Percentiles rank a stretch among this genome's conserved stretches.
phyloP scores from a whole-genome alignment of 768 basidiomycete species.

The Clathrus columnatus region DNA sequence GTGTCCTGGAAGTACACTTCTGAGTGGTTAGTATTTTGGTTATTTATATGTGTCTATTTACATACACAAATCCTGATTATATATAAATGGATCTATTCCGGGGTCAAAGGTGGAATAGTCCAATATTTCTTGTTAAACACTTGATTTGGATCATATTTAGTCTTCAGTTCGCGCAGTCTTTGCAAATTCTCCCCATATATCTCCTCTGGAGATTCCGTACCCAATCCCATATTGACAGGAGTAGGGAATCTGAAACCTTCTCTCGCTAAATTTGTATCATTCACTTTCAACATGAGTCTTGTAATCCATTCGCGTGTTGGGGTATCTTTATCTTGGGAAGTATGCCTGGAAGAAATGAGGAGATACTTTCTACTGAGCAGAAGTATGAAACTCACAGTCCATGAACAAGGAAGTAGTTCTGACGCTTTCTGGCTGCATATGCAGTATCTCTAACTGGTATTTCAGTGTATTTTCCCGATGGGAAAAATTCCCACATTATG shows the following conservation, averaged over 20 bases:
- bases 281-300: background rate
- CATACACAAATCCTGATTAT: too few relatives aligned
- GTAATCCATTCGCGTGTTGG: too few relatives aligned
- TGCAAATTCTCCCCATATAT: conserved; percentile 22
- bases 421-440: background rate
- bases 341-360: background rate
- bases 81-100: too few relatives aligned
- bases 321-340: too few relatives aligned
- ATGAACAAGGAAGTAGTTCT: background rate
- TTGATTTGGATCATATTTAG: conserved; percentile 27
- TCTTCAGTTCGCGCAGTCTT: conserved; percentile 20
- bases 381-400: background rate
- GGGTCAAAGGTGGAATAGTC: too few relatives aligned
- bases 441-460: background rate
- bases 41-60: too few relatives aligned
- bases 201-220: conserved; percentile 19
- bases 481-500: background rate
- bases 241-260: background rate
- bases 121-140: too few relatives aligned
- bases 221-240: conserved; percentile 19
- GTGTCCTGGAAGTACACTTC: too few relatives aligned
- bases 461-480: background rate
- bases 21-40: too few relatives aligned
- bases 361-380: background rate
- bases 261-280: background rate